phyloP scores from a whole-genome alignment of 441 rosid species.

The Euphorbia schlechtendalii region DNA sequence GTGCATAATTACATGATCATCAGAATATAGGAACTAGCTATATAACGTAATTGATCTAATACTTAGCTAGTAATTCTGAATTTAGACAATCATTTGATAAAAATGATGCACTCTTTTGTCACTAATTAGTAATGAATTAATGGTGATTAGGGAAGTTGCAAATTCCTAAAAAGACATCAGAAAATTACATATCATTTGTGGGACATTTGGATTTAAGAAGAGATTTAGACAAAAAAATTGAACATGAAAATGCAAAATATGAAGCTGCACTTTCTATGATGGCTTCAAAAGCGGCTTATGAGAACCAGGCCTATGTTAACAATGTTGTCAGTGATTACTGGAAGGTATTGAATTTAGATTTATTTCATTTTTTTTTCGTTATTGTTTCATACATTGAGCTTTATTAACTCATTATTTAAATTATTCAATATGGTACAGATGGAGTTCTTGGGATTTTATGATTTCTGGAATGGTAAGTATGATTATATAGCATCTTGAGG shows the following conservation, averaged over 20 bases:
- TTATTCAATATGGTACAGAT: constrained; percentile 29
- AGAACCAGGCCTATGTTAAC: constrained; percentile 42
- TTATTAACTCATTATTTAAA: too few species aligned
- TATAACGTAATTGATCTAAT: too few species aligned
- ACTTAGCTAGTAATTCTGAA: background rate
- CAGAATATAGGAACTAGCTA: too few species aligned
- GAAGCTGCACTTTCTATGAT: constrained; percentile 44
- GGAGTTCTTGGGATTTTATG: constrained; percentile 51
- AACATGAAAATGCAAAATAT: constrained; percentile 35
- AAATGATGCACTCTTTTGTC: too few species aligned
- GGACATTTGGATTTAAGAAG: constrained; percentile 46
- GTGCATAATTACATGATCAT: too few species aligned
- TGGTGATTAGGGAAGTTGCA: constrained; percentile 35
- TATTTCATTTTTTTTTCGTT: background rate
- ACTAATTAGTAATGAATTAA: background rate
- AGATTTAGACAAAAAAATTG: constrained; percentile 35
- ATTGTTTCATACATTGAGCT: background rate
- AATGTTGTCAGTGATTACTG: constrained; percentile 41
- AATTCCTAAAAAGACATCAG: constrained; percentile 36
- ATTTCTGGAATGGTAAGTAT: constrained; percentile 61
- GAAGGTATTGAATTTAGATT: constrained; percentile 29
- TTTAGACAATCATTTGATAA: too few species aligned
- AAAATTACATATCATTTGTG: constrained; percentile 36
- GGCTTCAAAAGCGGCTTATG: constrained; percentile 62
- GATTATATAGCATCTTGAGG: too few species aligned